Evolutionary conservation across 2,329 filamentous ascomycete species (phyloP).

Genomic region (Proliferodiscus dingleyae): DNA sequence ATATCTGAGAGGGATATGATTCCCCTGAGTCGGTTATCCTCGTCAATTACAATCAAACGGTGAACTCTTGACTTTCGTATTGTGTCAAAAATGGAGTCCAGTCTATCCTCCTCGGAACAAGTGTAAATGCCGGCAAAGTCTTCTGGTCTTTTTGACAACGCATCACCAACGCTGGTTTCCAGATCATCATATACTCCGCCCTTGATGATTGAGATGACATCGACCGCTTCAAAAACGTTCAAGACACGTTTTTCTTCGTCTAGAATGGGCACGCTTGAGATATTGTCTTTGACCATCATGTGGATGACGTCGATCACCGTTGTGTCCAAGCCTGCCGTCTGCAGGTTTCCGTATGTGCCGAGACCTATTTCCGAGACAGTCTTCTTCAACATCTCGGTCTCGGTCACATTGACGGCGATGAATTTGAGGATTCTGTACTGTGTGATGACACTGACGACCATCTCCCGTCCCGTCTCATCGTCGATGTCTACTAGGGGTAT

Average conservation of each 20-base stretch:
- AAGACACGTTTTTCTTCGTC: constrained; percentile 73
- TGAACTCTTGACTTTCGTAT: constrained; percentile 94
- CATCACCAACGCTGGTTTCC: constrained; percentile 79
- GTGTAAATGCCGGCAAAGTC: constrained; percentile 97
- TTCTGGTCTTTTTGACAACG: constrained; percentile 77
- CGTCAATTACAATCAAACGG: constrained; percentile 87
- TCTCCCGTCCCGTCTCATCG: constrained; percentile 86
- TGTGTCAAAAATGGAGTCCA: constrained; percentile 95
- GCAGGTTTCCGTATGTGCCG: constrained; percentile 76
- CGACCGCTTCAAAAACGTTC: constrained; percentile 96
- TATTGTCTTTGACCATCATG: constrained; percentile 85
- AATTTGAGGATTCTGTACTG: constrained; percentile 99
- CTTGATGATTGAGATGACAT: constrained; percentile 94
- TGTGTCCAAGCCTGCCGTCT: constrained; percentile 81
- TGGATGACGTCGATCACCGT: constrained; percentile 94
- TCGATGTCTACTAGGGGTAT: constrained; percentile 93
- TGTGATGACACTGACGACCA: constrained; percentile 94
- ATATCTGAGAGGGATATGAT: constrained; percentile 95
- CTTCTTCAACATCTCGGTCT: constrained; percentile 83
- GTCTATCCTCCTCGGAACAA: constrained; percentile 82
- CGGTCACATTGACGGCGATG: constrained; percentile 86
- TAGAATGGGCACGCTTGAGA: constrained; percentile 90
- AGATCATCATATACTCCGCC: constrained; percentile 90
- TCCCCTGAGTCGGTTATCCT: constrained; percentile 78
- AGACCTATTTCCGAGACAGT: constrained; percentile 77